These are phyloP conservation scores for Parafenestella ontariensis DNA, from an alignment of 2,329 filamentous ascomycete genomes.

Conservation along the genomic window DNA sequence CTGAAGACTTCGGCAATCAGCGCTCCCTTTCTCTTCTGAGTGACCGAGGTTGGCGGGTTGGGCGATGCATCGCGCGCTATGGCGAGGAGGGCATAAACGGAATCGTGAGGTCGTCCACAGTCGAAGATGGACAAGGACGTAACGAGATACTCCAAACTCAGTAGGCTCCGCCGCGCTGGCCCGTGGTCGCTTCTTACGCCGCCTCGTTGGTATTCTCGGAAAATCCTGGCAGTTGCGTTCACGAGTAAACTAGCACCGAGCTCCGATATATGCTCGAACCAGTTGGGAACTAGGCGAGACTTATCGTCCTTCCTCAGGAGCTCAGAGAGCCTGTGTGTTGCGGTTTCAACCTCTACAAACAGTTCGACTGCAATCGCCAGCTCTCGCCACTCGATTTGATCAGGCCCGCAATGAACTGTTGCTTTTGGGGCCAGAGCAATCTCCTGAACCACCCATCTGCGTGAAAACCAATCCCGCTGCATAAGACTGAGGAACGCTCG, in stretches of 20 bases:
- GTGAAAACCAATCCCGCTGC: slow-evolving; percentile 49
- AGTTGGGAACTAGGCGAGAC: slow-evolving; percentile 34
- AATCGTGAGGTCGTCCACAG: slow-evolving; percentile 37
- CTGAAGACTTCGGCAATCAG: neutral
- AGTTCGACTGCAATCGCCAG: slow-evolving; percentile 51
- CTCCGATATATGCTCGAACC: slow-evolving; percentile 46
- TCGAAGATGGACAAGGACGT: slow-evolving; percentile 44
- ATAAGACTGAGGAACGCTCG: slow-evolving; percentile 46
- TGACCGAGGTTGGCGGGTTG: slow-evolving; percentile 17
- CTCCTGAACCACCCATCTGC: slow-evolving; percentile 56
- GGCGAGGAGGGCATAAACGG: slow-evolving; percentile 45
- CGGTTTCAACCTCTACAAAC: slow-evolving; percentile 50
- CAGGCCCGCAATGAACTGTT: slow-evolving; percentile 49
- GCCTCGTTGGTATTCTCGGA: too few species aligned
- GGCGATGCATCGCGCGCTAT: slow-evolving; percentile 48
- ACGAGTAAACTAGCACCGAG: slow-evolving; percentile 49
- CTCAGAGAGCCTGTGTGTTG: slow-evolving; percentile 47
- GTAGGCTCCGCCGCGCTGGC: too few species aligned
- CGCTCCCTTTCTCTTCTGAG: neutral
- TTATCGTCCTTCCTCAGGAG: slow-evolving; percentile 42
- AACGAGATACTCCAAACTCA: slow-evolving; percentile 48
- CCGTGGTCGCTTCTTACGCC: too few species aligned
- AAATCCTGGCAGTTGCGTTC: slow-evolving; percentile 44
- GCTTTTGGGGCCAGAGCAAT: slow-evolving; percentile 47
- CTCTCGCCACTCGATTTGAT: slow-evolving; percentile 46